A percentile compares a stretch with the other conserved stretches of the same genome.
phyloP scores from a whole-genome alignment of 768 basidiomycete species.

The Termitomyces titanicus region DNA sequence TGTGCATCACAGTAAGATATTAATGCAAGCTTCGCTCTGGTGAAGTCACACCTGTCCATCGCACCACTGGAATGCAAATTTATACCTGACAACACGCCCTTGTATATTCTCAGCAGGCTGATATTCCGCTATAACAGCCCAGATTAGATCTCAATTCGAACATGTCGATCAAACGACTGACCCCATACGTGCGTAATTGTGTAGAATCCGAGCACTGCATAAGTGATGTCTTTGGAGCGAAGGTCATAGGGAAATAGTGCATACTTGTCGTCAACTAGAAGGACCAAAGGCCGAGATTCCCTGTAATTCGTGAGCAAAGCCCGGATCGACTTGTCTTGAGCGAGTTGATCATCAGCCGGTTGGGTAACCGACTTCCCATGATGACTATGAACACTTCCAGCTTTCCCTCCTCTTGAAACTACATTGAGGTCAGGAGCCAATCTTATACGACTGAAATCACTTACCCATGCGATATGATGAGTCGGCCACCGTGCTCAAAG shows the following conservation, averaged over 20 bases:
- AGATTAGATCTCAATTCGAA: neutral
- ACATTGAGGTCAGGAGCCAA: neutral
- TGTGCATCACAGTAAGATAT: constrained; percentile 9
- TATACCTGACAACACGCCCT: constrained; percentile 67
- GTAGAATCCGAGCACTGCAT: constrained; percentile 67
- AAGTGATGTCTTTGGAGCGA: constrained; percentile 37
- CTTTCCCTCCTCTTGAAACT: constrained; percentile 55
- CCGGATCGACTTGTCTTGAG: constrained; percentile 66
- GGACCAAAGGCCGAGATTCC: constrained; percentile 55
- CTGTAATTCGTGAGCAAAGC: constrained; percentile 59
- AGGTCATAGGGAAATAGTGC: constrained; percentile 71
- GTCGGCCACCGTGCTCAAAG: constrained; percentile 58
- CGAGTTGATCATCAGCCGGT: constrained; percentile 62
- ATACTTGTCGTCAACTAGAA: constrained; percentile 76
- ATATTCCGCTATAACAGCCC: constrained; percentile 50
- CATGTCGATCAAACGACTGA: constrained; percentile 26
- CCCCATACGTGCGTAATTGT: constrained; percentile 71
- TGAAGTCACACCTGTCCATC: constrained; percentile 49
- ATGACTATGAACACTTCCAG: constrained; percentile 48
- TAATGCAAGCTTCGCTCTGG: neutral
- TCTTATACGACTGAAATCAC: constrained; percentile 14
- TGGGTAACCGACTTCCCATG: constrained; percentile 35
- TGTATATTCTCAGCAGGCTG: constrained; percentile 44
- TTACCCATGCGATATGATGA: constrained; percentile 86
- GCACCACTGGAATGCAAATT: constrained; percentile 86